A percentile compares a stretch with the other conserved stretches of the same genome.
Evolutionary conservation across 2,329 filamentous ascomycete species (phyloP).

Genomic region (Trichophyton verrucosum): DNA sequence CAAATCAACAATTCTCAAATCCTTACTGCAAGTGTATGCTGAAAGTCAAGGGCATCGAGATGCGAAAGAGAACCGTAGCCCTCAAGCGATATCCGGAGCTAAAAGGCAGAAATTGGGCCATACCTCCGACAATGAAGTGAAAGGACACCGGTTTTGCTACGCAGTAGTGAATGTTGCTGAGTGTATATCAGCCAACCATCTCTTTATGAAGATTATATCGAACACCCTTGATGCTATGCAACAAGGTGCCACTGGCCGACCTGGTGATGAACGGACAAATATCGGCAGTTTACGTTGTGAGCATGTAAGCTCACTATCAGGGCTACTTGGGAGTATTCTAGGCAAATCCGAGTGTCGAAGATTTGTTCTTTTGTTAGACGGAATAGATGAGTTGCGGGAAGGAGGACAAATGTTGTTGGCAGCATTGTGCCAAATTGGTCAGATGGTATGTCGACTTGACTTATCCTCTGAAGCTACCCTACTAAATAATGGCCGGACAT

Average conservation of each 20-base stretch:
- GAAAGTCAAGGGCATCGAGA: slow-evolving; percentile 16
- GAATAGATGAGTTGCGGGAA: slow-evolving; percentile 73
- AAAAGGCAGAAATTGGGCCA: background rate
- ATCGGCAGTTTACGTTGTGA: slow-evolving; percentile 55
- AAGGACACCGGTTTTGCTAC: slow-evolving; percentile 19
- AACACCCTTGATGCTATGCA: slow-evolving; percentile 26
- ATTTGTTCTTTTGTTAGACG: slow-evolving; percentile 78
- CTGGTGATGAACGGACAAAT: slow-evolving; percentile 27
- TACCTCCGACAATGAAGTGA: background rate
- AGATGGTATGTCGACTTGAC: slow-evolving; percentile 49
- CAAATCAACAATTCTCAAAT: slow-evolving; percentile 59
- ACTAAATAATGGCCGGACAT: background rate
- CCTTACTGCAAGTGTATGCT: slow-evolving; percentile 49
- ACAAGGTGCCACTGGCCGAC: background rate
- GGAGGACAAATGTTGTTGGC: slow-evolving; percentile 65
- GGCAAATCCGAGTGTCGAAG: slow-evolving; percentile 29
- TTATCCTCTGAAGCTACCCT: background rate
- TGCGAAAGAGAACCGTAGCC: background rate
- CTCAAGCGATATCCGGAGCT: background rate
- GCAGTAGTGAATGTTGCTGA: slow-evolving; percentile 33
- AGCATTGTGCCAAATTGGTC: slow-evolving; percentile 67
- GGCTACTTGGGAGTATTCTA: slow-evolving; percentile 48
- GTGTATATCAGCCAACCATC: slow-evolving; percentile 35
- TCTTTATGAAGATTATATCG: slow-evolving; percentile 36
- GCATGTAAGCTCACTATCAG: slow-evolving; percentile 62